Percentiles rank a stretch among this genome's conserved stretches.
These are phyloP conservation scores for Didymella sp. DNA, from an alignment of 2,329 filamentous ascomycete species.

Conservation along the genomic window DNA sequence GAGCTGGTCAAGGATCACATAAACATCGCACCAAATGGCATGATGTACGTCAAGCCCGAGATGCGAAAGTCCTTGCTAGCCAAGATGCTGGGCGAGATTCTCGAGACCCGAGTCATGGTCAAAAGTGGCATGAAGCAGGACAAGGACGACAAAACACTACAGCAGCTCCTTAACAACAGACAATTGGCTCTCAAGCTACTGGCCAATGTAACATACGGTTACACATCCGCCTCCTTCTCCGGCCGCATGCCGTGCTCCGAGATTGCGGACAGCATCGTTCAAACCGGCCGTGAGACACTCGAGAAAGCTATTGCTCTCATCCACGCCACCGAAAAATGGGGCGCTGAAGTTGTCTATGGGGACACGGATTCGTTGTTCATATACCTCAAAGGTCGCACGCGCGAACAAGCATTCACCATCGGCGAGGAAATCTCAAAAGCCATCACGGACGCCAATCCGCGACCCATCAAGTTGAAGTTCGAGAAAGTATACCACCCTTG, in stretches of 20 bases:
- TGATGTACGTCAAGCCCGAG: constrained; percentile 88
- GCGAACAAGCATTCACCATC: constrained; percentile 87
- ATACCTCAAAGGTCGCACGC: constrained; percentile 83
- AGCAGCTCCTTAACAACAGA: constrained; percentile 88
- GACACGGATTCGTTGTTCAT: constrained; percentile 97
- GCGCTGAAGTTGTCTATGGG: constrained; percentile 95
- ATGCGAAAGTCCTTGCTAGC: constrained; percentile 90
- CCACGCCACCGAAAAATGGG: constrained; percentile 86
- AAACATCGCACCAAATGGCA: constrained; percentile 93
- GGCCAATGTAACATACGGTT: constrained; percentile 98
- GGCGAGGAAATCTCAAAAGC: constrained; percentile 89
- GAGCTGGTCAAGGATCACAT: constrained; percentile 82
- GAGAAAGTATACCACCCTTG: constrained; percentile 98
- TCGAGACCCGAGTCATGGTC: constrained; percentile 97
- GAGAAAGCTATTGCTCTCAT: constrained; percentile 94
- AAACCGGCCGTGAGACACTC: constrained; percentile 91
- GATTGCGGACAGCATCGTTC: constrained; percentile 97
- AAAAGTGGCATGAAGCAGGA: constrained; percentile 96
- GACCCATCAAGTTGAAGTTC: constrained; percentile 94
- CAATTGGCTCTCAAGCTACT: constrained; percentile 94
- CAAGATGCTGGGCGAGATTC: constrained; percentile 94
- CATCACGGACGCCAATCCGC: constrained; percentile 87
- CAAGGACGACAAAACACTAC: constrained; percentile 83
- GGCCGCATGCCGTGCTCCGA: constrained; percentile 98
- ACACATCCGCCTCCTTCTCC: constrained; percentile 95